Conservation (phyloP, 176 grass and related monocot genomes). For the Elaeis guineensis region DNA sequence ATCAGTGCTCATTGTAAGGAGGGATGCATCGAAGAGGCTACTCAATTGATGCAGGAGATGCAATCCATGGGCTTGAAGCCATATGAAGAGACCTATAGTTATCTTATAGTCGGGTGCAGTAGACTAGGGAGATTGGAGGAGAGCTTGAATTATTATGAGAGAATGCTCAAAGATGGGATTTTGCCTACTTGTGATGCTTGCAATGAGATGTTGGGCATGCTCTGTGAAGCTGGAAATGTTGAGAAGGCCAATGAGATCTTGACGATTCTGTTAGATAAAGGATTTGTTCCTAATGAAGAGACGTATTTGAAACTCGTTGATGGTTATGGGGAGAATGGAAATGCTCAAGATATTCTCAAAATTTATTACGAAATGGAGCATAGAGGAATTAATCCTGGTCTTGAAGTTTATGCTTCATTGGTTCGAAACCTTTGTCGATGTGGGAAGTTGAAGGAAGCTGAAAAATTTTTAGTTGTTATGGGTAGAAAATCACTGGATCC, state of each 20-base stretch:
- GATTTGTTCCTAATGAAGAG: conserved; percentile 36
- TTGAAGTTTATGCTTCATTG: conserved; percentile 26
- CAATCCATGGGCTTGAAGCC: conserved; percentile 44
- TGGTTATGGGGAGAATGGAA: conserved; percentile 35
- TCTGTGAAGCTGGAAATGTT: conserved; percentile 34
- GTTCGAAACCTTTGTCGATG: conserved; percentile 50
- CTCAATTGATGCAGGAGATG: conserved; percentile 52
- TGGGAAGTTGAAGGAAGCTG: conserved; percentile 55
- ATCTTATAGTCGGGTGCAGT: conserved; percentile 41
- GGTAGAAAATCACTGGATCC: conserved; percentile 31
- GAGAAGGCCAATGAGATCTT: conserved; percentile 44
- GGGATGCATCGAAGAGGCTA: conserved; percentile 25
- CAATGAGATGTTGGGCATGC: conserved; percentile 37
- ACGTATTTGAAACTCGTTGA: conserved; percentile 42
- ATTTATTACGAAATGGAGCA: conserved; percentile 75
- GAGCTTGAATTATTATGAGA: conserved; percentile 37
- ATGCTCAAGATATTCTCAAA: conserved; percentile 42
- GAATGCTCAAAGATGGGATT: conserved; percentile 47
- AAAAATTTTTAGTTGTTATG: conserved; percentile 45
- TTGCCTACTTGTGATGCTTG: conserved; percentile 31
- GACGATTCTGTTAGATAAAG: conserved; percentile 40
- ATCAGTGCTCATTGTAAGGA: conserved; percentile 29
- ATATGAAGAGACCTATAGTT: conserved; percentile 58
- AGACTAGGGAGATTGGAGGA: conserved; percentile 34
- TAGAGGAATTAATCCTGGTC: conserved; percentile 21